phyloP scores from a whole-genome alignment of 495 filamentous ascomycete genomes.

The Penicillium samsonianum region DNA sequence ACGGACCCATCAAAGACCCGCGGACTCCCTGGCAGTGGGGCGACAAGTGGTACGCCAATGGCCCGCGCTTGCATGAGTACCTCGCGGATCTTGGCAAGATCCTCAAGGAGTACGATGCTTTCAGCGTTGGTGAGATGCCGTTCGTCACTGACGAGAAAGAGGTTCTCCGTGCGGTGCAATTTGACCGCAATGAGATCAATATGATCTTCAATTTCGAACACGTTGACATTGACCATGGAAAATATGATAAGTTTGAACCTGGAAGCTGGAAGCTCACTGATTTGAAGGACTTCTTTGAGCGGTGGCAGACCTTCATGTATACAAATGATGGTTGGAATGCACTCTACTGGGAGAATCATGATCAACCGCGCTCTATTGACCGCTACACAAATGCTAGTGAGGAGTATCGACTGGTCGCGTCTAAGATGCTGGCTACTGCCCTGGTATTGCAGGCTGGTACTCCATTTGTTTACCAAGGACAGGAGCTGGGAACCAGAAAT shows the following conservation, averaged over 20 bases:
- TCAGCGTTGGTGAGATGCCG: slow-evolving; percentile 73
- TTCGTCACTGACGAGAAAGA: slow-evolving; percentile 58
- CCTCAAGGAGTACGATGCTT: slow-evolving; percentile 66
- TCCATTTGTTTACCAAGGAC: slow-evolving; percentile 73
- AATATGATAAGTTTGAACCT: slow-evolving; percentile 51
- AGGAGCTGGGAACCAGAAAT: slow-evolving; percentile 77
- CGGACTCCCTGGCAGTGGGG: slow-evolving; percentile 55
- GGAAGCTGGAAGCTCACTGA: slow-evolving; percentile 55
- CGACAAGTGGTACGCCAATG: slow-evolving; percentile 60
- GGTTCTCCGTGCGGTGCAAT: slow-evolving; percentile 59
- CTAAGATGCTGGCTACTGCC: slow-evolving; percentile 66
- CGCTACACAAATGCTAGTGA: slow-evolving; percentile 56
- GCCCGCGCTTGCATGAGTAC: slow-evolving; percentile 67
- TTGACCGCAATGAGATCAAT: slow-evolving; percentile 61
- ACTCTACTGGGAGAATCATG: slow-evolving; percentile 73
- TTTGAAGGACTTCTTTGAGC: slow-evolving; percentile 59
- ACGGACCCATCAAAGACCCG: slow-evolving; percentile 59
- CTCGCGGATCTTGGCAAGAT: slow-evolving; percentile 61
- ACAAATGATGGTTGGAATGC: slow-evolving; percentile 72
- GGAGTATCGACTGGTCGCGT: slow-evolving; percentile 45
- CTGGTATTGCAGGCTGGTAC: slow-evolving; percentile 64
- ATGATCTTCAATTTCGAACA: slow-evolving; percentile 79
- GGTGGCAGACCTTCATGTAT: slow-evolving; percentile 70
- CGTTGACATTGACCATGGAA: slow-evolving; percentile 59
- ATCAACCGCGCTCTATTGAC: slow-evolving; percentile 65